Conservation (phyloP, 768 basidiomycete genomes). For the Panellus pusillus region DNA sequence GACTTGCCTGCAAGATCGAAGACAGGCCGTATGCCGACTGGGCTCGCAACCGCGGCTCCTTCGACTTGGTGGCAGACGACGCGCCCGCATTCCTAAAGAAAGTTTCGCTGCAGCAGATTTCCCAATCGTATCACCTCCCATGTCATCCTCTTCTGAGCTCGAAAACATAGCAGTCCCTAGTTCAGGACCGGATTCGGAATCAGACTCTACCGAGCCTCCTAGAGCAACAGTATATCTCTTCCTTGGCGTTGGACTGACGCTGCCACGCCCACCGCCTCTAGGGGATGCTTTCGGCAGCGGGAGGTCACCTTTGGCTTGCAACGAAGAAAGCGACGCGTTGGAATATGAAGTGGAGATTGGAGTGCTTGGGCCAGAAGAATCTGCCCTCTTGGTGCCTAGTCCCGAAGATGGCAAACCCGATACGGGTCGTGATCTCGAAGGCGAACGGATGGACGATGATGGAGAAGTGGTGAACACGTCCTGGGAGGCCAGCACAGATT, state of each 20-base stretch:
- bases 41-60: slow-evolving; percentile 45
- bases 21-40: slow-evolving; percentile 60
- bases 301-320: slow-evolving; percentile 22
- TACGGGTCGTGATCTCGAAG: slow-evolving; percentile 45
- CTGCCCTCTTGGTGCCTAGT: background rate
- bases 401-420: slow-evolving; percentile 44
- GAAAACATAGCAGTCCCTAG: slow-evolving; percentile 47
- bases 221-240: slow-evolving; percentile 88
- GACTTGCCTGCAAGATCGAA: slow-evolving; percentile 28
- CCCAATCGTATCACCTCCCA: slow-evolving; percentile 63
- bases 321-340: slow-evolving; percentile 26
- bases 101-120: slow-evolving; percentile 45
- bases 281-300: slow-evolving; percentile 34
- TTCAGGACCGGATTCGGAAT: slow-evolving; percentile 28
- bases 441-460: slow-evolving; percentile 49
- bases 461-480: slow-evolving; percentile 46
- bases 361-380: slow-evolving; percentile 29
- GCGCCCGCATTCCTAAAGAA: slow-evolving; percentile 11
- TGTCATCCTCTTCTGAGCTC: slow-evolving; percentile 40
- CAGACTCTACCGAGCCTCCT: slow-evolving; percentile 65
- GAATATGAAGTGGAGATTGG: slow-evolving; percentile 26
- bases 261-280: slow-evolving; percentile 44
- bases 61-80: slow-evolving; percentile 21
- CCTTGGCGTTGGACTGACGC: slow-evolving; percentile 71
- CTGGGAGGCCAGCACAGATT: slow-evolving; percentile 34